Percentiles rank a stretch among this genome's conserved stretches.
These are phyloP conservation scores for Aspergillus ruber DNA, from an alignment of 2,329 filamentous ascomycete genomes.

Conservation along the genomic window DNA sequence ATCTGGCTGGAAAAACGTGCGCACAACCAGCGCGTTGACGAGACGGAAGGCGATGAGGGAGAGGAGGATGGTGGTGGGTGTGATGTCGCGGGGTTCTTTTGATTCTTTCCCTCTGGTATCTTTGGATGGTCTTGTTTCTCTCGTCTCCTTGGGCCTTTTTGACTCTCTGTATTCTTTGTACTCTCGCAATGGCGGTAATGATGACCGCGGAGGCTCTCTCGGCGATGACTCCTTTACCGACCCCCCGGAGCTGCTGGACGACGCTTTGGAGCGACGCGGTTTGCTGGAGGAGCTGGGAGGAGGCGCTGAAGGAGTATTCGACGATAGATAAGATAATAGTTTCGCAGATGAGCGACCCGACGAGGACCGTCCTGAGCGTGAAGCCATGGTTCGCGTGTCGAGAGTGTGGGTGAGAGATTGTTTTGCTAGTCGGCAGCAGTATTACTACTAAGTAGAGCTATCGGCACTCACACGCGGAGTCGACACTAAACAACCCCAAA, in stretches of 20 bases:
- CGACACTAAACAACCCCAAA: too few relatives aligned
- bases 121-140: constrained; percentile 1
- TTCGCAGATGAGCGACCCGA: too few relatives aligned
- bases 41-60: constrained; percentile 62
- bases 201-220: constrained; percentile 1
- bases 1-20: constrained; percentile 96
- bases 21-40: constrained; percentile 68
- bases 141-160: background rate
- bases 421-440: constrained; percentile 27
- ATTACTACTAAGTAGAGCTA: constrained; percentile 13
- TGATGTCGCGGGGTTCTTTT: too few relatives aligned
- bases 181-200: too few relatives aligned
- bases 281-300: constrained; percentile 14
- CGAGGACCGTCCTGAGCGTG: too few relatives aligned
- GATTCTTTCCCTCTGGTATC: too few relatives aligned
- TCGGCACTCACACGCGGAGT: too few relatives aligned
- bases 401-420: too few relatives aligned
- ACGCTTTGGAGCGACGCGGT: constrained; percentile 15
- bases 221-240: background rate
- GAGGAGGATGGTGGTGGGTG: constrained; percentile 25
- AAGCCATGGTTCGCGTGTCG: too few relatives aligned
- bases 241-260: too few relatives aligned
- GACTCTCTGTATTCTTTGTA: too few relatives aligned
- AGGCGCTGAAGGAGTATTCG: too few relatives aligned
- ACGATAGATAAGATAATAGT: constrained; percentile 15